Percentiles rank a stretch among this genome's conserved stretches.
These are phyloP conservation scores for Epichloe gansuensis DNA, from an alignment of 2,329 filamentous ascomycete genomes.

Conservation along the genomic window DNA sequence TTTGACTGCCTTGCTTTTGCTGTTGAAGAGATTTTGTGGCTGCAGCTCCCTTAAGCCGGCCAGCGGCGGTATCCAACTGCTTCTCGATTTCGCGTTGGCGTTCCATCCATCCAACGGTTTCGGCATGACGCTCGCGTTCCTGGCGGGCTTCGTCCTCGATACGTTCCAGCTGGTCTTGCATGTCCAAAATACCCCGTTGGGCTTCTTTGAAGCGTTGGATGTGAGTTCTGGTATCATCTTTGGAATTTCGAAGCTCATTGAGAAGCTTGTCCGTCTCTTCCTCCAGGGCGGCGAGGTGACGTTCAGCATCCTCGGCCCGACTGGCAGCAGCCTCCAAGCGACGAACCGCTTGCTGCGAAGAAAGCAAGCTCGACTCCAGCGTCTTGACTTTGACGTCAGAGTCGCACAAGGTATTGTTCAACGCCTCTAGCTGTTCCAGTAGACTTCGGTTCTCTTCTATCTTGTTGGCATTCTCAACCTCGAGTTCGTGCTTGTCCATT, in stretches of 20 bases:
- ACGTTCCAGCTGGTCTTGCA: conserved; percentile 78
- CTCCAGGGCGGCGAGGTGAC: conserved; percentile 67
- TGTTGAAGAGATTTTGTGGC: conserved; percentile 52
- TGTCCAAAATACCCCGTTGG: conserved; percentile 60
- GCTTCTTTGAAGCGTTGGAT: conserved; percentile 76
- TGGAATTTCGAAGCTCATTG: conserved; percentile 49
- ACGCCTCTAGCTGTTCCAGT: conserved; percentile 68
- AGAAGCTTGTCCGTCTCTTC: conserved; percentile 66
- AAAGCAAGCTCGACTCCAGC: conserved; percentile 63
- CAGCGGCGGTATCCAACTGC: conserved; percentile 67
- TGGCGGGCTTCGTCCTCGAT: conserved; percentile 75
- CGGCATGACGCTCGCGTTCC: conserved; percentile 68
- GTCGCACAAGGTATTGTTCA: conserved; percentile 68
- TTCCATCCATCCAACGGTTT: conserved; percentile 74
- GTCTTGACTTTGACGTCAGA: conserved; percentile 69
- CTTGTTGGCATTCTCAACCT: conserved; percentile 62
- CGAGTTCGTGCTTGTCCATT: conserved; percentile 57
- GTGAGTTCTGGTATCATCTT: conserved; percentile 66
- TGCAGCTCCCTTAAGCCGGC: conserved; percentile 68
- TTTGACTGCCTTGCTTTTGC: conserved; percentile 46
- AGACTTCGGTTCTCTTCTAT: conserved; percentile 74
- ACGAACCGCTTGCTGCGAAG: conserved; percentile 64
- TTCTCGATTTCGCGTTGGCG: conserved; percentile 69
- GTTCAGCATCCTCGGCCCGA: conserved; percentile 66
- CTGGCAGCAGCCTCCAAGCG: conserved; percentile 60